These are phyloP conservation scores for Arabidopsis lyrata DNA, from an alignment of 441 rosid species.

Conservation along the genomic window DNA sequence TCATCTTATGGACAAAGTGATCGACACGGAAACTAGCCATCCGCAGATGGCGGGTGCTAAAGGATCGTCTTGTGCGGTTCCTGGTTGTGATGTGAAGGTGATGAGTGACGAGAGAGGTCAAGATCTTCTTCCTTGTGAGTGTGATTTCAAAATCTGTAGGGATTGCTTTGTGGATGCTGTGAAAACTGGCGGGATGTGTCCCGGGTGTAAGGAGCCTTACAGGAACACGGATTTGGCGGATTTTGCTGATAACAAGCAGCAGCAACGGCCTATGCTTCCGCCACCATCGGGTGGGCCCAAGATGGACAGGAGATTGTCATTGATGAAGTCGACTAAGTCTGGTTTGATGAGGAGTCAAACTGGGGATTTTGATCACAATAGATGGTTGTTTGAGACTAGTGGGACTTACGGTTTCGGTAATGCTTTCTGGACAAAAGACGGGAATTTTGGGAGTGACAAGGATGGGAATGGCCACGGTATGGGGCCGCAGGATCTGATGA, in stretches of 20 bases:
- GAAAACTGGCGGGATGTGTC: constrained; percentile 79
- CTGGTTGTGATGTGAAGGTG: constrained; percentile 89
- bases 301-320: constrained; percentile 88
- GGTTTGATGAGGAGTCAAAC: constrained; percentile 91
- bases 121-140: constrained; percentile 90
- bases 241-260: constrained; percentile 53
- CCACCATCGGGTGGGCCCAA: constrained; percentile 81
- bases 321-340: constrained; percentile 87
- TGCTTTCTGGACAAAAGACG: constrained; percentile 94
- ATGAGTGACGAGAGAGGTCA: constrained; percentile 92
- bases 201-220: constrained; percentile 87
- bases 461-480: constrained; percentile 51
- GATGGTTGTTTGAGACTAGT: constrained; percentile 92
- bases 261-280: constrained; percentile 69
- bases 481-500: constrained; percentile 82
- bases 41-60: constrained; percentile 97
- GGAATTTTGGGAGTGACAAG: constrained; percentile 66
- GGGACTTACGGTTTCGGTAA: constrained; percentile 95
- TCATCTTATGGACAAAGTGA: constrained; percentile 94
- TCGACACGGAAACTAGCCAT: constrained; percentile 81
- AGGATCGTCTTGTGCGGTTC: constrained; percentile 88
- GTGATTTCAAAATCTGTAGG: constrained; percentile 90
- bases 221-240: constrained; percentile 82
- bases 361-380: constrained; percentile 91
- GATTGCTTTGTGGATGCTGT: constrained; percentile 93